Base-by-base conservation (phyloP, 257 asterid genomes). In the Prunella vulgaris region DNA sequence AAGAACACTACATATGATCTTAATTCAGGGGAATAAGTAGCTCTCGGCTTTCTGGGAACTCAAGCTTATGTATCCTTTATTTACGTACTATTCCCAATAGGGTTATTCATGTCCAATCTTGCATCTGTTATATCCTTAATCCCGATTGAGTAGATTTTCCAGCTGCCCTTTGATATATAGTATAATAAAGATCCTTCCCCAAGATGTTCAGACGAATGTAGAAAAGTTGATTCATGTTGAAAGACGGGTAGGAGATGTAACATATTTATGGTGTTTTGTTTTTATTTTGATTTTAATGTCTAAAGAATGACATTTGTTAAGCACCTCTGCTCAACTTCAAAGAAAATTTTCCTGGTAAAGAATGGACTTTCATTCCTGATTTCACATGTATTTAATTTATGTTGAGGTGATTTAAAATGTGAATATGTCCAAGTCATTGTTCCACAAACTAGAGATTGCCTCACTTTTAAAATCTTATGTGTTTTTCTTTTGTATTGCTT, bases 21-120 rank as follows among this genome's bases (percentile, higher is more conserved):
- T 69, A 80, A 73, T 65, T 91, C 97, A 18, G 97, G 97, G 68
- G 97, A 91, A 75, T 96, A 85, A 74, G 73, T 91, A 84, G 83
- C 82, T 60, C 89, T 91, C 60, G 97, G 97, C 54, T 73, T 76
- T 76, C 84, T 61, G 20, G 95, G 93, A 59, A 84, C 67, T 73
- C 92, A 84, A 84, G 88, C 95, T 78, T 91, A 89, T 75, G 97
- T 91, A 91, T 91, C 95, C 91, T 87, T 59, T 25, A 22, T 61
- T 60, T 60, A 69, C 53, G 52, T 61, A n/a, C 66, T 58, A 9
- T 60, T 66, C 60, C 35, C 38, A 8, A 46, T 38, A 71, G 67
- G 9, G 10, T 66, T 64, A 57, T 28, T 74, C 54, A 12, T 69
- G 30, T 64, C 15, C 20, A 63, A 69, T 78, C 46, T 20, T 61